These are phyloP conservation scores for Amanita muscaria DNA, from an alignment of 768 basidiomycete genomes.

Conservation along the genomic window DNA sequence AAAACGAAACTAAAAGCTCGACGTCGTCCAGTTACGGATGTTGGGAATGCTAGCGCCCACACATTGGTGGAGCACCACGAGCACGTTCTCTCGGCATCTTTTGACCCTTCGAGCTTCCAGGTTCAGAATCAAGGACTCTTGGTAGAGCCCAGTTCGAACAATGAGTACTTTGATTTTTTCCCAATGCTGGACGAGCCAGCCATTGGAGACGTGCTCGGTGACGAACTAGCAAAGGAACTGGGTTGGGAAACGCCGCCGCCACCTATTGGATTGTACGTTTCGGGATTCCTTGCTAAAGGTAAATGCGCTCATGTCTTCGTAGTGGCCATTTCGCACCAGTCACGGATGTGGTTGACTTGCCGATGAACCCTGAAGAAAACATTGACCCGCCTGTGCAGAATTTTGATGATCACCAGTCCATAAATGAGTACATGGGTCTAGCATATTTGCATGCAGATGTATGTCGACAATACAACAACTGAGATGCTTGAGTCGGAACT, in stretches of 20 bases:
- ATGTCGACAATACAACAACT: no score
- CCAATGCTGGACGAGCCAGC: constrained; percentile 45
- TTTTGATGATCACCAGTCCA: neutral
- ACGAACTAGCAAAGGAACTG: constrained; percentile 67
- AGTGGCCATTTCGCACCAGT: neutral
- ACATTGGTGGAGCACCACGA: constrained; percentile 69
- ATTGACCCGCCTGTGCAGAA: neutral
- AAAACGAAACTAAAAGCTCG: constrained; percentile 21
- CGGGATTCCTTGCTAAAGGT: neutral
- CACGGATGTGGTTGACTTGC: neutral
- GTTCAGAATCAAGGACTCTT: constrained; percentile 21
- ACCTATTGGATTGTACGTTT: constrained; percentile 7
- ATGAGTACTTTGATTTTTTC: constrained; percentile 44
- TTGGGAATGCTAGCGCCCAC: constrained; percentile 42
- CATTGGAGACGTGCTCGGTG: constrained; percentile 52
- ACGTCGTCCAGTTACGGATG: constrained; percentile 17
- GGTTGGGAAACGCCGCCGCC: constrained; percentile 46
- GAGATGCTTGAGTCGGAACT: no score
- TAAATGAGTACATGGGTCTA: no score
- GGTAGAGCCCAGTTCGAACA: constrained; percentile 49
- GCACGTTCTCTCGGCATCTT: constrained; percentile 55
- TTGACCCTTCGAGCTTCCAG: constrained; percentile 49
- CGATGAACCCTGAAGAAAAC: neutral
- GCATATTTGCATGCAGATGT: no score
- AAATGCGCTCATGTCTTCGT: neutral